These are phyloP conservation scores for Mesembryanthemum crystallinum DNA, from an alignment of 148 eudicot genomes.

Conservation along the genomic window DNA sequence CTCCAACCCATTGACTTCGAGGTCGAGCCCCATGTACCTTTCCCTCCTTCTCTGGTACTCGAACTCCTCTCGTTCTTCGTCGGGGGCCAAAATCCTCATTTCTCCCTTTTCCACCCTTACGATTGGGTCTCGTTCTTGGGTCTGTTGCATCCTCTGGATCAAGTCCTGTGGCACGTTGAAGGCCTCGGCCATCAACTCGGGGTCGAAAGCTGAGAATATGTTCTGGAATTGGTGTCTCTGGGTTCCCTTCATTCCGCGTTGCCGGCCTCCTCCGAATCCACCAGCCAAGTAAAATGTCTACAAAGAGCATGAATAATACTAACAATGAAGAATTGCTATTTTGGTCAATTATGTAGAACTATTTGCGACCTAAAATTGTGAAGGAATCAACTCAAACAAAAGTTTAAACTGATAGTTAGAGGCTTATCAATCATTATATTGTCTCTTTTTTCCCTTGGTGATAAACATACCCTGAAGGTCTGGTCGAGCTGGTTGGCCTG, in stretches of 20 bases:
- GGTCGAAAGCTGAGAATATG: slow-evolving; percentile 46
- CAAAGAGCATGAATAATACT: background rate
- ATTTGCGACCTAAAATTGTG: too few species aligned
- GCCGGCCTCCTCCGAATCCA: slow-evolving; percentile 22
- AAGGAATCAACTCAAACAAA: too few species aligned
- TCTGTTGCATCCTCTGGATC: slow-evolving; percentile 41
- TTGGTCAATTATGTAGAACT: too few species aligned
- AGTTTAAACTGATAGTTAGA: too few species aligned
- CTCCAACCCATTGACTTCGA: slow-evolving; percentile 37
- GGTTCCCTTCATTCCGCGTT: slow-evolving; percentile 11
- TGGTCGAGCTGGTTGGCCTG: slow-evolving; percentile 71
- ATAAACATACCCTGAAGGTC: slow-evolving; percentile 48
- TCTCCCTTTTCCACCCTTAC: slow-evolving; percentile 39
- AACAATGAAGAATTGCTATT: too few species aligned
- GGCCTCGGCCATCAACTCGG: slow-evolving; percentile 52
- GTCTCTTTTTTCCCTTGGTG: too few species aligned
- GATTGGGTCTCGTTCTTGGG: slow-evolving; percentile 38
- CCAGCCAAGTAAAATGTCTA: slow-evolving; percentile 65
- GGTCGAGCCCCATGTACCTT: slow-evolving; percentile 27
- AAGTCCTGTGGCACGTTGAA: slow-evolving; percentile 33
- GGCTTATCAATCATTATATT: too few species aligned
- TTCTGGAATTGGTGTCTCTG: slow-evolving; percentile 31
- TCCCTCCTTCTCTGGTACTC: slow-evolving; percentile 20
- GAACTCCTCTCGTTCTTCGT: slow-evolving; percentile 17
- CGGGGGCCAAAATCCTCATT: slow-evolving; percentile 28